Conservation (phyloP, 805 yeast genomes). For the Barnettozyma californica region DNA sequence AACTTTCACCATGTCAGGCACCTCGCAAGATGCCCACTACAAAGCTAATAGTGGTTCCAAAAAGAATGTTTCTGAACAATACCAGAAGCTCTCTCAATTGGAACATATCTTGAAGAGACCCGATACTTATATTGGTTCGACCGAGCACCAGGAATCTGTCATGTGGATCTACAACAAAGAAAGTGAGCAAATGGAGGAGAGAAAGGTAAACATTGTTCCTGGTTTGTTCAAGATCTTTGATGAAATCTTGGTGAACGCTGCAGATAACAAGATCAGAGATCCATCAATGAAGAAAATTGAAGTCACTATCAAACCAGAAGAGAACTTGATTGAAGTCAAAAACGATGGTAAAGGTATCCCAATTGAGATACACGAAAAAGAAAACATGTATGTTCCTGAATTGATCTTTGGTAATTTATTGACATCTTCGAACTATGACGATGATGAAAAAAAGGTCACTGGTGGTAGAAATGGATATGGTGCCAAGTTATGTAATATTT, state of each 20-base stretch:
- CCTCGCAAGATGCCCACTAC: conserved; percentile 7
- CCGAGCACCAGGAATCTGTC: conserved; percentile 70
- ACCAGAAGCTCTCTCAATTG: conserved; percentile 89
- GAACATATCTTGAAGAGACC: conserved; percentile 97
- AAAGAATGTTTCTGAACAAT: conserved; percentile 59
- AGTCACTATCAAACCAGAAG: conserved; percentile 75
- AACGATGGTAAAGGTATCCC: conserved; percentile 97
- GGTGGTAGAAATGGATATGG: conserved; percentile 99
- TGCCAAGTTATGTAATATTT: conserved; percentile 94
- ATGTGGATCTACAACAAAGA: conserved; percentile 85
- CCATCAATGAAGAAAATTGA: conserved; percentile 81
- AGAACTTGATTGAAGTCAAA: conserved; percentile 69
- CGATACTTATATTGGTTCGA: conserved; percentile 95
- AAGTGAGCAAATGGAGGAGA: conserved; percentile 51
- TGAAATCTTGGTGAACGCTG: conserved; percentile 96
- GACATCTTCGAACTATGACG: conserved; percentile 95
- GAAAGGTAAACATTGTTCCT: conserved; percentile 77
- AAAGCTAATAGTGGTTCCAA: conserved; percentile 11
- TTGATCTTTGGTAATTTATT: conserved; percentile 91
- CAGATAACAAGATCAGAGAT: conserved; percentile 96
- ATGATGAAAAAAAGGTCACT: conserved; percentile 88
- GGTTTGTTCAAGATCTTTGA: conserved; percentile 95
- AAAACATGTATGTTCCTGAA: conserved; percentile 90
- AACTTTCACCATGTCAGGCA: conserved; percentile 5
- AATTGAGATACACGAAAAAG: conserved; percentile 86